These are phyloP conservation scores for Chalciporus sphaerocephalus DNA, from an alignment of 768 basidiomycete species.

Conservation along the genomic window DNA sequence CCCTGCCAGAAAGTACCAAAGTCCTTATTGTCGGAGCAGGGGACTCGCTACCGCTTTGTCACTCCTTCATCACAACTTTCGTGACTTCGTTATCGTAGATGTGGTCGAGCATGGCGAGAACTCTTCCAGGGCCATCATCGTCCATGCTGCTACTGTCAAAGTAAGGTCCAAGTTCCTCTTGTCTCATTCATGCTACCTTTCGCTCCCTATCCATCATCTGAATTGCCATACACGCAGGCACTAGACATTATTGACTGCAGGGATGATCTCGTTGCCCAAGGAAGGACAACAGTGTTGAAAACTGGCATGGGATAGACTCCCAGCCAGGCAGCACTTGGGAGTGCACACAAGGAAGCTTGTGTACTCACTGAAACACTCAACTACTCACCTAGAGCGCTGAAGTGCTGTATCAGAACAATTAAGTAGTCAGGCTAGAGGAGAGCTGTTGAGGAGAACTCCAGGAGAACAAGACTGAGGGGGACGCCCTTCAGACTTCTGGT, in stretches of 20 bases:
- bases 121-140: slow-evolving; percentile 39
- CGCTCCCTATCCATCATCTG: slow-evolving; percentile 31
- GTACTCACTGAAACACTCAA: too few relatives aligned
- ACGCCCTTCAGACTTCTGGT: too few relatives aligned
- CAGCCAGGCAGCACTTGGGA: too few relatives aligned
- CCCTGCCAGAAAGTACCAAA: too few relatives aligned
- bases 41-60: slow-evolving; percentile 45
- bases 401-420: too few relatives aligned
- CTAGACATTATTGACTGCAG: slow-evolving; percentile 41
- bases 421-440: too few relatives aligned
- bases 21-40: slow-evolving; percentile 49
- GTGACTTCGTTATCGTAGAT: slow-evolving; percentile 42
- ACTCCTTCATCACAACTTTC: slow-evolving; percentile 36
- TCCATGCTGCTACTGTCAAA: slow-evolving; percentile 50
- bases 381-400: too few relatives aligned
- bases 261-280: slow-evolving; percentile 34
- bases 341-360: too few relatives aligned
- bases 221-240: slow-evolving; percentile 34
- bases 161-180: slow-evolving; percentile 19
- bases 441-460: too few relatives aligned
- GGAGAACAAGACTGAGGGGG: too few relatives aligned
- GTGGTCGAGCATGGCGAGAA: slow-evolving; percentile 26
- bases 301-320: too few relatives aligned
- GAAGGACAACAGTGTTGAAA: slow-evolving; percentile 35
- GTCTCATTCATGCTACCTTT: slow-evolving; percentile 21